A percentile compares a stretch with the other conserved stretches of the same genome.
Evolutionary conservation across 148 eudicot species (phyloP).

Genomic region (Vaccinium myrtillus): DNA sequence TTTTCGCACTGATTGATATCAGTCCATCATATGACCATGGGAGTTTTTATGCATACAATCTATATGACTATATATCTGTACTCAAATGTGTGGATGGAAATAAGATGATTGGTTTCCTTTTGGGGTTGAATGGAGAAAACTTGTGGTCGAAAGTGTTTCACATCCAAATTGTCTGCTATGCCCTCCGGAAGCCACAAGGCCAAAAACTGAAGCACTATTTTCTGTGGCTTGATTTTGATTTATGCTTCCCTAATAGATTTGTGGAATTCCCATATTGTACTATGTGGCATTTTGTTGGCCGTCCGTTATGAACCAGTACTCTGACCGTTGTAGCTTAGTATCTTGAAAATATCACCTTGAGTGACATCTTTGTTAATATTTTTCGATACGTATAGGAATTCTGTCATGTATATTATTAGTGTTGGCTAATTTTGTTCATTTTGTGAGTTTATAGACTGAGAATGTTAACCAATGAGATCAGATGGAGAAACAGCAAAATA

Average conservation of each 20-base stretch:
- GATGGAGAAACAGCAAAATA: neutral
- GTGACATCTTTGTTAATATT: neutral
- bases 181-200: neutral
- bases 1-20: neutral
- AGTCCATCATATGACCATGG: neutral
- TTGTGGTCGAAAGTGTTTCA: neutral
- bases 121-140: neutral
- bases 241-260: neutral
- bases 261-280: neutral
- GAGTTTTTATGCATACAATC: neutral
- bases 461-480: neutral
- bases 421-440: neutral
- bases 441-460: neutral
- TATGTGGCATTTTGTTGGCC: neutral
- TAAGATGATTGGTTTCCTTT: neutral
- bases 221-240: neutral
- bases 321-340: neutral
- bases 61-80: neutral
- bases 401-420: neutral
- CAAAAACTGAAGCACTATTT: neutral
- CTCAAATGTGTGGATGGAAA: neutral
- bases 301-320: neutral
- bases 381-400: neutral
- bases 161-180: neutral
- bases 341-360: neutral